Evolutionary conservation across 2,329 filamentous ascomycete genomes (phyloP).

Genomic region (Fusarium sp.): DNA sequence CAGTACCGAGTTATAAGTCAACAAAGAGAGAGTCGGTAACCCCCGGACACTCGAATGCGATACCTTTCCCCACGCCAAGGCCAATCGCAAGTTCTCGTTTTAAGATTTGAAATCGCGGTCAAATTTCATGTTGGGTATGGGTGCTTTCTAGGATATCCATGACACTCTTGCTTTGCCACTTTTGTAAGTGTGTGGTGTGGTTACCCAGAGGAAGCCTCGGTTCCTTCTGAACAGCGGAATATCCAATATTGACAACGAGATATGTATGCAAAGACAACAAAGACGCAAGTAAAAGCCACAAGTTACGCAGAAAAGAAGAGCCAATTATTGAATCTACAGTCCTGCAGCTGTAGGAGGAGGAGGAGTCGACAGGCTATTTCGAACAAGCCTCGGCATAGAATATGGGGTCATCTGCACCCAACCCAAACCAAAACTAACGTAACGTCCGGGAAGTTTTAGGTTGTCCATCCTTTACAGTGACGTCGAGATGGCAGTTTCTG

Average conservation of each 20-base stretch:
- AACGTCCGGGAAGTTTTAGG: background rate
- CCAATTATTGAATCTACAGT: background rate
- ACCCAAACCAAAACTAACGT: background rate
- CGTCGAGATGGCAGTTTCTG: conserved; percentile 1
- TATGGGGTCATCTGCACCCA: background rate
- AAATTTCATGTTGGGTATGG: conserved; percentile 16
- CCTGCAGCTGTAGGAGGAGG: background rate
- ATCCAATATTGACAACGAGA: background rate
- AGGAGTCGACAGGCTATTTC: conserved; percentile 7
- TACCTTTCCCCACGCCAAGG: background rate
- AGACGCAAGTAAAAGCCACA: background rate
- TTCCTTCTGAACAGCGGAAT: background rate
- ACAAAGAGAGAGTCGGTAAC: conserved; percentile 22
- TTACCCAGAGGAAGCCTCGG: conserved; percentile 3
- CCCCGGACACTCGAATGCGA: background rate
- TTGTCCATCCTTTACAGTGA: background rate
- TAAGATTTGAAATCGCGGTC: conserved; percentile 5
- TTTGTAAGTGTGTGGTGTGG: conserved; percentile 20
- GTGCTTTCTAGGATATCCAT: conserved; percentile 22
- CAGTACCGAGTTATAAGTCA: conserved; percentile 2
- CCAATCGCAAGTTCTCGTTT: conserved; percentile 13
- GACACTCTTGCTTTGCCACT: conserved; percentile 35
- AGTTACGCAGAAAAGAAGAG: background rate
- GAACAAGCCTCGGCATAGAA: conserved; percentile 23
- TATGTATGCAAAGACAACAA: background rate